phyloP scores from a whole-genome alignment of 2,329 filamentous ascomycete genomes.

The Coniosporium tulheliwenetii region DNA sequence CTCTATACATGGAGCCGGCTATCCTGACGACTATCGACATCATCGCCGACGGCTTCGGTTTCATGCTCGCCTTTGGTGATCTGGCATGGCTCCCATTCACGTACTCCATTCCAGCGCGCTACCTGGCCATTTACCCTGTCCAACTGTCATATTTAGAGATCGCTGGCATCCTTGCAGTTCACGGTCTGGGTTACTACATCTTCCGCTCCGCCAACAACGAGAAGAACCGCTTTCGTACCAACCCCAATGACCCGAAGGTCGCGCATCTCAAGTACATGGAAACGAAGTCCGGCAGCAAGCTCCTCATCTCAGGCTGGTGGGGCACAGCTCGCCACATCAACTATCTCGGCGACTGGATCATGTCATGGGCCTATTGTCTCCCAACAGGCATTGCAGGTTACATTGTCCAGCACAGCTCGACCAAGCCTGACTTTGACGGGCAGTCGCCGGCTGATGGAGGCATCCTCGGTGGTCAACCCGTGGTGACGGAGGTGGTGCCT shows the following conservation, averaged over 20 bases:
- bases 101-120: slow-evolving; percentile 72
- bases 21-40: slow-evolving; percentile 92
- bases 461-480: slow-evolving; percentile 36
- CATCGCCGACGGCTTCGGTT: slow-evolving; percentile 82
- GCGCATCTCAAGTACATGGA: slow-evolving; percentile 73
- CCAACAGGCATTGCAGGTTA: slow-evolving; percentile 79
- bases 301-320: slow-evolving; percentile 87
- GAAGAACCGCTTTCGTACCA: slow-evolving; percentile 85
- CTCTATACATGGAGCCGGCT: slow-evolving; percentile 72
- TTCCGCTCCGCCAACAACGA: slow-evolving; percentile 90
- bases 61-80: slow-evolving; percentile 89
- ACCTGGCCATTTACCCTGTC: slow-evolving; percentile 68
- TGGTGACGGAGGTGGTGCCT: slow-evolving; percentile 51
- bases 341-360: slow-evolving; percentile 89
- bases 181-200: slow-evolving; percentile 70
- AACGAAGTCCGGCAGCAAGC: slow-evolving; percentile 65
- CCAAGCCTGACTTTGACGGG: slow-evolving; percentile 18
- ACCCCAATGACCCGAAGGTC: slow-evolving; percentile 66
- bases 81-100: slow-evolving; percentile 85
- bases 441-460: slow-evolving; percentile 33
- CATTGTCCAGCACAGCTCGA: slow-evolving; percentile 37
- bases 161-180: slow-evolving; percentile 46
- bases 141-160: slow-evolving; percentile 44
- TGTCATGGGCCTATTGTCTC: slow-evolving; percentile 79
- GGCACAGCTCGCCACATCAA: slow-evolving; percentile 85